Evolutionary conservation across 2,329 filamentous ascomycete genomes (phyloP).

Genomic region (Epicoccum sorghinum): DNA sequence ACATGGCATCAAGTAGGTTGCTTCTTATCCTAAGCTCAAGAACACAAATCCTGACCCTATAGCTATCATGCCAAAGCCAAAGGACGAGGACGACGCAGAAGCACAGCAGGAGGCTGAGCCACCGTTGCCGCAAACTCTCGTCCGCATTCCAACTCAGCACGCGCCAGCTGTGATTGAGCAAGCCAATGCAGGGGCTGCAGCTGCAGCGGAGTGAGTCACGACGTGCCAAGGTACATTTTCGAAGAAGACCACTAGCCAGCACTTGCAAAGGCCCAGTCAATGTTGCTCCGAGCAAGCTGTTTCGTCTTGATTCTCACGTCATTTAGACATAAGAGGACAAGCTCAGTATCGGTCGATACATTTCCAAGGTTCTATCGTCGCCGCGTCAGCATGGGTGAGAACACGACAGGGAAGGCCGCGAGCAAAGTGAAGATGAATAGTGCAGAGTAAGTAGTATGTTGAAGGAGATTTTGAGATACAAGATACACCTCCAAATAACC

Average conservation of each 20-base stretch:
- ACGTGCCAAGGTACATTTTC: no score
- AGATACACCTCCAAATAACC: background rate
- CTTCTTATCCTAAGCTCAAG: background rate
- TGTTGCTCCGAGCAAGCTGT: background rate
- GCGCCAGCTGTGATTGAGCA: slow-evolving; percentile 46
- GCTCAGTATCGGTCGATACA: background rate
- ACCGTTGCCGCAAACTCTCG: slow-evolving; percentile 78
- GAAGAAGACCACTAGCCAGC: background rate
- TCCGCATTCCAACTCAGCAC: slow-evolving; percentile 83
- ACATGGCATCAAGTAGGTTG: slow-evolving; percentile 79
- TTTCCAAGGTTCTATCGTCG: no score
- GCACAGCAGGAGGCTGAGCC: slow-evolving; percentile 50
- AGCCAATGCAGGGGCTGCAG: slow-evolving; percentile 33
- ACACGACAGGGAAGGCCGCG: background rate
- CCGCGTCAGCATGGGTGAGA: background rate
- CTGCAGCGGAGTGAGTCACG: slow-evolving; percentile 18
- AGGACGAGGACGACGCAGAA: slow-evolving; percentile 52
- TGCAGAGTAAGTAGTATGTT: background rate
- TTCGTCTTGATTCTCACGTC: background rate
- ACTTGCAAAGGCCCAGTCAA: background rate
- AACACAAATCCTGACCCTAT: slow-evolving; percentile 18
- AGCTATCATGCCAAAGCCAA: slow-evolving; percentile 74
- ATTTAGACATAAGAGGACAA: background rate
- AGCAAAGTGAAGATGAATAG: background rate
- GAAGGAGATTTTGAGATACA: background rate